Base-by-base conservation (phyloP, 768 basidiomycete species). In the Trichaptum fuscoviolaceum region DNA sequence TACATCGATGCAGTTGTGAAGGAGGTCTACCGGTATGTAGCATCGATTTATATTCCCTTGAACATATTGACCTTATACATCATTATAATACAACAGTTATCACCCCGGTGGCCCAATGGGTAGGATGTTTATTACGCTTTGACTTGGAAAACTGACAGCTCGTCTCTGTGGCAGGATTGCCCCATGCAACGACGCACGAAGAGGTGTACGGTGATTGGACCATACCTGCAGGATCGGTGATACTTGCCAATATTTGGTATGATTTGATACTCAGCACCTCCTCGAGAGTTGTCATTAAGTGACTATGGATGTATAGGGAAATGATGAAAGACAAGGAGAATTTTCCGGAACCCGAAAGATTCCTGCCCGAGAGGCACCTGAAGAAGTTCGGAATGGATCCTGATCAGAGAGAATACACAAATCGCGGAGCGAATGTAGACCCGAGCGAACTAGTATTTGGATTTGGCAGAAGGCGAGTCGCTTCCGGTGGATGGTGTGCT, bases 21-120 rank as follows among this genome's bases (percentile, higher is more conserved):
- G 24, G 69, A 70, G 63, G 64, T 67, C n/a, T 42, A 65, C 42
- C 35, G 69, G 57, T 68, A 65, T 52, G 64, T 36, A 25, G 59
- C 65, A 36, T 5, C 63, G 10, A 30, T 3, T 18, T 2, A 36
- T 25, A 25, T 17, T 23, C 27, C 3, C 20, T 52, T 15, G 20
- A 20, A 15, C 42, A 12, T 12, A 4, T 5, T 20, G 20, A 3
- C 20, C 42, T 52, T 12, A 15, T 12, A 15, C 42, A 15, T 52
- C 10, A 30, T 12, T 52, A 52, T 20, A 52, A 52, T n/a, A 52
- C 42, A 52, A 4, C 15, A 52, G 42, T 15, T 52, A 15, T 52
- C 42, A 52, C 42, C 42, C 42, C 42, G 20, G 42, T 52, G 42
- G 15, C 15, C 42, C 42, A 6, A 52, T 52, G 15, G 20, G 42